Percentiles rank a stretch among this genome's conserved stretches.
phyloP scores from a whole-genome alignment of 1,139 yeast species.

The Yamadazyma buinensis region DNA sequence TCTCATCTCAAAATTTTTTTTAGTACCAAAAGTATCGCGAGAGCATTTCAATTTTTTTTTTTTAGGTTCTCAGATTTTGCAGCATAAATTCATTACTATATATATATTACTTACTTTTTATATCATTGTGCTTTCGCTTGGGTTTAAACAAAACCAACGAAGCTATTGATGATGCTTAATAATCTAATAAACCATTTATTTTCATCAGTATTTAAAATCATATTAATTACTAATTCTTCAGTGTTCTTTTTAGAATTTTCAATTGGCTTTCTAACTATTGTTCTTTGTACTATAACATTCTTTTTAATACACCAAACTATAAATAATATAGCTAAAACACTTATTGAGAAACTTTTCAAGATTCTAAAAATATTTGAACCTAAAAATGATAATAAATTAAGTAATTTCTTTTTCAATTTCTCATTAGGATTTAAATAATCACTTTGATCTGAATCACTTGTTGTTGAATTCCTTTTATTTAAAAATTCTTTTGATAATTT shows the following conservation, averaged over 20 bases:
- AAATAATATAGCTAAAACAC: slow-evolving; percentile 36
- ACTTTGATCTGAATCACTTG: slow-evolving; percentile 13
- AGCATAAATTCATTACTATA: neutral
- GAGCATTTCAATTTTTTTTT: neutral
- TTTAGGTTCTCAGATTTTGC: neutral
- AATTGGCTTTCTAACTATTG: slow-evolving; percentile 33
- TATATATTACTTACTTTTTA: no score
- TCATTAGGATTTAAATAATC: slow-evolving; percentile 21
- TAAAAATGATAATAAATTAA: slow-evolving; percentile 22
- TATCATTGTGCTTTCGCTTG: no score
- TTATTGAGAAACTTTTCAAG: slow-evolving; percentile 35
- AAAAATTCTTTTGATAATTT: slow-evolving; percentile 37
- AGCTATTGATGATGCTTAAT: slow-evolving; percentile 35
- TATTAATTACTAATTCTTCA: slow-evolving; percentile 42
- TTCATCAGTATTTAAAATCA: slow-evolving; percentile 42
- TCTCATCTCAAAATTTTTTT: slow-evolving; percentile 16
- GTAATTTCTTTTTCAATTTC: slow-evolving; percentile 21
- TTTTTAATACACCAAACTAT: slow-evolving; percentile 43
- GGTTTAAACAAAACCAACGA: slow-evolving; percentile 42
- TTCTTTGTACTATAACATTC: slow-evolving; percentile 38
- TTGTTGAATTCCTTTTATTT: slow-evolving; percentile 8
- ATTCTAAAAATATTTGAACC: slow-evolving; percentile 28
- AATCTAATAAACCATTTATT: slow-evolving; percentile 47
- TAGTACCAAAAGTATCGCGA: no score
- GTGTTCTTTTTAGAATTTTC: slow-evolving; percentile 21